These are phyloP conservation scores for Hypomyces rosellus DNA, from an alignment of 2,329 filamentous ascomycete genomes.

Conservation along the genomic window DNA sequence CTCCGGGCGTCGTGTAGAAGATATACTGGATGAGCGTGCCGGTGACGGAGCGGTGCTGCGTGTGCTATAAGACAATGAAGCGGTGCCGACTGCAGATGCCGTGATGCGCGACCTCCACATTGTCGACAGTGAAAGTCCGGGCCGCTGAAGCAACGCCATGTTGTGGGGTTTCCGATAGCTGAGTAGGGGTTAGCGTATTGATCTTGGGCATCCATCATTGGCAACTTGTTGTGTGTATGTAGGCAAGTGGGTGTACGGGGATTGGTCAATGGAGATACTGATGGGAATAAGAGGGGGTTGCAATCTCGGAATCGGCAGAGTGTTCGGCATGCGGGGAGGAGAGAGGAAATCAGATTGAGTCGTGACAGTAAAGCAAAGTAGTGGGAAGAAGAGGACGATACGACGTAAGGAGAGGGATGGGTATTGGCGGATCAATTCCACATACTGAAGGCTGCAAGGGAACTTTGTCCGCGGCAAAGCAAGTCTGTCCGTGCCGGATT, in stretches of 20 bases:
- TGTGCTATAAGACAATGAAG: conserved; percentile 5
- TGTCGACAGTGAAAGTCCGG: conserved; percentile 18
- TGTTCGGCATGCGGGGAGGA: not conserved
- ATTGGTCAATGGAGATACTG: not conserved
- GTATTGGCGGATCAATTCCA: too few relatives aligned
- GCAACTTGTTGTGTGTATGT: not conserved
- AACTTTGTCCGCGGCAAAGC: too few relatives aligned
- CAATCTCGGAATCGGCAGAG: not conserved
- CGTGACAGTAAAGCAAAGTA: too few relatives aligned
- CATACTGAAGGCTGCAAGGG: too few relatives aligned
- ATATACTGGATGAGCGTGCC: not conserved
- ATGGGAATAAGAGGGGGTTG: not conserved
- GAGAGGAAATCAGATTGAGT: too few relatives aligned
- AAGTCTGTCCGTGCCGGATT: too few relatives aligned
- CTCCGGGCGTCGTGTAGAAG: not conserved
- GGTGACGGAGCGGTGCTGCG: conserved; percentile 3
- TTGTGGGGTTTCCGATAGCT: not conserved
- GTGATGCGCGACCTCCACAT: conserved; percentile 17
- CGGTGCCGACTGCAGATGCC: conserved; percentile 8
- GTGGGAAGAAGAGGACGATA: too few relatives aligned
- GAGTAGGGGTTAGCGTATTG: not conserved
- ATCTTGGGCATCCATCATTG: not conserved
- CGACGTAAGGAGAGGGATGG: too few relatives aligned
- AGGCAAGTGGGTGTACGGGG: conserved; percentile 1
- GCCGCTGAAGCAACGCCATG: conserved; percentile 22